These are phyloP conservation scores for Paramecium octaurelia DNA, from an alignment of 73 alveolate species.

Conservation along the genomic window DNA sequence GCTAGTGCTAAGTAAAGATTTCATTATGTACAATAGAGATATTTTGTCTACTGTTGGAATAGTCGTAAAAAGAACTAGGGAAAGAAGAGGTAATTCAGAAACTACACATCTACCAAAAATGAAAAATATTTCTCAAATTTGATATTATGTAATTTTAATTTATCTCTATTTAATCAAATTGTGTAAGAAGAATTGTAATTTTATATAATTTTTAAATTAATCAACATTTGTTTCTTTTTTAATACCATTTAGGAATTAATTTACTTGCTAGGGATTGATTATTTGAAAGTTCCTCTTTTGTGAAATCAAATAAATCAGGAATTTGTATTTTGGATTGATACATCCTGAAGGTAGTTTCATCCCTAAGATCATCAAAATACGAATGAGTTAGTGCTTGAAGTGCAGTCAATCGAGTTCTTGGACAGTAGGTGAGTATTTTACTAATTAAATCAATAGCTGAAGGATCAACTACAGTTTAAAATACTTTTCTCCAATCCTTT, in stretches of 20 bases:
- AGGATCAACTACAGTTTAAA: constrained; percentile 27
- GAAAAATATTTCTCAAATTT: background rate
- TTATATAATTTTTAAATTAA: background rate
- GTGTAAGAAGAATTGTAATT: background rate
- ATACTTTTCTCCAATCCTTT: constrained; percentile 33
- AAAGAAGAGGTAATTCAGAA: constrained; percentile 11
- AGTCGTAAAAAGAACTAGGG: background rate
- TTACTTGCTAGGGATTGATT: background rate
- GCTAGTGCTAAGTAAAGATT: background rate
- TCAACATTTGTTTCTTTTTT: background rate
- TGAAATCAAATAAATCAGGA: constrained; percentile 49
- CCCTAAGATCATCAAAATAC: constrained; percentile 86
- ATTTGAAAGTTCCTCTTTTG: constrained; percentile 23
- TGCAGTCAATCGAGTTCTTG: constrained; percentile 77
- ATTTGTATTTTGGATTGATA: background rate
- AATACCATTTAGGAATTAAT: constrained; percentile 36
- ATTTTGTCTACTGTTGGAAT: background rate
- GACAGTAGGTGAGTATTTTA: constrained; percentile 77
- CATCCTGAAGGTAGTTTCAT: constrained; percentile 18
- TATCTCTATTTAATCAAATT: background rate
- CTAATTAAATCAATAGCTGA: constrained; percentile 49
- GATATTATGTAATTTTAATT: background rate
- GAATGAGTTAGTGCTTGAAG: constrained; percentile 85
- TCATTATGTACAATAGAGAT: background rate
- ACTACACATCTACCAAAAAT: background rate